phyloP scores from a whole-genome alignment of 2,329 filamentous ascomycete genomes.

The Anthostomella pinea region DNA sequence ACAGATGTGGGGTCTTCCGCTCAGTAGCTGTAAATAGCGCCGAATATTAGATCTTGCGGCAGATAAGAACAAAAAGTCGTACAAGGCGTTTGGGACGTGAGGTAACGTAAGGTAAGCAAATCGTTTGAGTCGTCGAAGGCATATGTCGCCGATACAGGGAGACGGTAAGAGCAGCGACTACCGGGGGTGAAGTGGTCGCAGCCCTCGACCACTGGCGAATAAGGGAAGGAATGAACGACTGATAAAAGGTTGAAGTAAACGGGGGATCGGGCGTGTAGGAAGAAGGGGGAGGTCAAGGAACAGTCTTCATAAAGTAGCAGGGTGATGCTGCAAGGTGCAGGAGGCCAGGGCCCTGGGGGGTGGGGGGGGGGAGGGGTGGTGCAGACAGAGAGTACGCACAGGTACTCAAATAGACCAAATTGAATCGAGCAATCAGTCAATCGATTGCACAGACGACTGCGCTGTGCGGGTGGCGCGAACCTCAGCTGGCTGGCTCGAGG shows the following conservation, averaged over 20 bases:
- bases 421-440: not conserved
- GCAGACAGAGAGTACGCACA: slow-evolving; percentile 20
- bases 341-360: too few relatives aligned
- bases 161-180: slow-evolving; percentile 21
- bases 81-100: slow-evolving; percentile 5
- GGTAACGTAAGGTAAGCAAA: slow-evolving; percentile 19
- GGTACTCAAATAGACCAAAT: not conserved
- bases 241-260: slow-evolving; percentile 20
- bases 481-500: slow-evolving; percentile 22
- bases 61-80: slow-evolving; percentile 9
- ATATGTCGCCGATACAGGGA: slow-evolving; percentile 10
- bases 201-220: slow-evolving; percentile 25
- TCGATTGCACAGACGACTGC: slow-evolving; percentile 10
- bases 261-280: slow-evolving; percentile 15
- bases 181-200: slow-evolving; percentile 22
- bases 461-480: slow-evolving; percentile 28
- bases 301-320: slow-evolving; percentile 9
- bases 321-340: slow-evolving; percentile 20
- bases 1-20: too few relatives aligned
- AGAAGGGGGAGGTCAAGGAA: slow-evolving; percentile 8
- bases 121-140: slow-evolving; percentile 14
- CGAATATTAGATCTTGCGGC: slow-evolving; percentile 2
- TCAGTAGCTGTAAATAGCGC: too few relatives aligned
- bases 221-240: slow-evolving; percentile 26
- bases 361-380: slow-evolving; percentile 27